phyloP scores from a whole-genome alignment of 176 grass and related monocot genomes.

The Alopecurus myosuroides region DNA sequence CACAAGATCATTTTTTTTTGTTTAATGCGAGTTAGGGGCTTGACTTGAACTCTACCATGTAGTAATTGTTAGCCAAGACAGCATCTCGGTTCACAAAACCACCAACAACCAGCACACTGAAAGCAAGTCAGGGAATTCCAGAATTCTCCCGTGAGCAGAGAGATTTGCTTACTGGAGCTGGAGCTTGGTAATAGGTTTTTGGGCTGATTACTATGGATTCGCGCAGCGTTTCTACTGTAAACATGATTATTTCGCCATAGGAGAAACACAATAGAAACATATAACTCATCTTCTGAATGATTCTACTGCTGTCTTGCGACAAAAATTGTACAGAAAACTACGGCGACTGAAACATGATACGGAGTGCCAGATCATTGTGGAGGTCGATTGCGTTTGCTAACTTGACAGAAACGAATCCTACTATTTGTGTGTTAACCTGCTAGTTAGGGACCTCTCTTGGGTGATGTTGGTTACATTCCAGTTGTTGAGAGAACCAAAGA shows the following conservation, averaged over 20 bases:
- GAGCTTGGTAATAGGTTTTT: neutral
- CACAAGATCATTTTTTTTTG: neutral
- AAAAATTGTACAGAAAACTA: neutral
- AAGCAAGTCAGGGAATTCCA: neutral
- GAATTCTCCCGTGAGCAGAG: neutral
- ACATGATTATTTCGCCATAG: neutral
- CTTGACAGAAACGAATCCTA: neutral
- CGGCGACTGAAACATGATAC: neutral
- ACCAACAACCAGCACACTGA: neutral
- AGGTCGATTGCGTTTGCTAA: neutral
- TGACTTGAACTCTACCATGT: neutral
- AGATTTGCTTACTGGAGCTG: neutral
- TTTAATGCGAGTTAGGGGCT: neutral
- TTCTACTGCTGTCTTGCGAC: neutral
- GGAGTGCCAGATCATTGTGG: neutral
- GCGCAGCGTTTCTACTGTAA: neutral
- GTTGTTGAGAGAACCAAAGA: neutral
- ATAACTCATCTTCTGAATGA: neutral
- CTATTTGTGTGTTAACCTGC: neutral
- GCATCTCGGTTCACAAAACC: neutral
- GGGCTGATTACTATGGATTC: neutral
- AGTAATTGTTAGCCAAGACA: neutral
- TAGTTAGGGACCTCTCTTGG: neutral
- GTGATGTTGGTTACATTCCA: neutral
- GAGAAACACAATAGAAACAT: neutral